Evolutionary conservation across 768 basidiomycete species (phyloP).

Genomic region (Amanita rimosa): DNA sequence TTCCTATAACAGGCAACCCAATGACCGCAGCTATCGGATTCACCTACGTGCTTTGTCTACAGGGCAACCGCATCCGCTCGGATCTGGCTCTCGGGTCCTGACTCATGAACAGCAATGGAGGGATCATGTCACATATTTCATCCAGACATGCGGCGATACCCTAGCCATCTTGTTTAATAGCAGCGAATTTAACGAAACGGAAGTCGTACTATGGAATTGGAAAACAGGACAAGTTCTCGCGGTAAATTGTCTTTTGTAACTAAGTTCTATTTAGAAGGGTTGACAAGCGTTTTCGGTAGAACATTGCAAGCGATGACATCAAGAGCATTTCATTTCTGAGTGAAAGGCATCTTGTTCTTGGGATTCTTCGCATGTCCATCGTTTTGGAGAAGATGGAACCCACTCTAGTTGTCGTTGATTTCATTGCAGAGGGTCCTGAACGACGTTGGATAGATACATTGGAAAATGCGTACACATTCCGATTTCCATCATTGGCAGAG

Average conservation of each 20-base stretch:
- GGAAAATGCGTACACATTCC: constrained; percentile 25
- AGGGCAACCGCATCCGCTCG: constrained; percentile 34
- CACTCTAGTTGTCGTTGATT: constrained; percentile 28
- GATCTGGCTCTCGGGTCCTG: constrained; percentile 22
- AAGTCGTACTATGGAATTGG: constrained; percentile 60
- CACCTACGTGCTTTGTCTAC: constrained; percentile 36
- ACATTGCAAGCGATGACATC: constrained; percentile 21
- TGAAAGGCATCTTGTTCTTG: constrained; percentile 26
- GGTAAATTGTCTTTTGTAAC: constrained; percentile 25
- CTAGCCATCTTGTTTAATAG: constrained; percentile 38
- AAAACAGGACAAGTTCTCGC: constrained; percentile 36
- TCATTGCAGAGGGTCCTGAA: constrained; percentile 19
- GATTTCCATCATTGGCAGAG: constrained; percentile 25
- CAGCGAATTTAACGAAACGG: constrained; percentile 22
- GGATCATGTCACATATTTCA: constrained; percentile 24
- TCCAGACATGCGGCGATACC: constrained; percentile 46
- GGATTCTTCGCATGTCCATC: constrained; percentile 14
- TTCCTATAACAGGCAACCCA: constrained; percentile 3
- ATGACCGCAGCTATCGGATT: constrained; percentile 19
- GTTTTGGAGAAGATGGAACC: constrained; percentile 14
- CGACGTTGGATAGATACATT: constrained; percentile 18
- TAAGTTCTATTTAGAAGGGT: not conserved
- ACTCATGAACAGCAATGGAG: constrained; percentile 14
- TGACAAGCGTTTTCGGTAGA: constrained; percentile 11
- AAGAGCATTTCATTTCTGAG: constrained; percentile 32